A percentile compares a stretch with the other conserved stretches of the same genome.
Evolutionary conservation across 192 early-diverging fungal genomes (phyloP).

Genomic region (Coemansia sp.): DNA sequence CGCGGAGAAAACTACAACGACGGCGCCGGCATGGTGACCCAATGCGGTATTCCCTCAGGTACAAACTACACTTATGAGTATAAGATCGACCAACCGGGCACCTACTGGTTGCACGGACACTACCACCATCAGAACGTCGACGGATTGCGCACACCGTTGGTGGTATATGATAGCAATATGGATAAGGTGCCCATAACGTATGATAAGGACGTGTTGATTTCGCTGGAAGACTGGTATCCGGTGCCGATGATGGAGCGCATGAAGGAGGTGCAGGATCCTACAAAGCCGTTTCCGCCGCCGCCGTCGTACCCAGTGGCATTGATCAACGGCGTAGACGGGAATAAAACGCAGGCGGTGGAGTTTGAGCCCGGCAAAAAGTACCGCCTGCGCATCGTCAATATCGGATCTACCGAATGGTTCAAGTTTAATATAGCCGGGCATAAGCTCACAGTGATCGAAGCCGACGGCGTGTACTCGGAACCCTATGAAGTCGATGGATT

Average conservation of each 20-base stretch:
- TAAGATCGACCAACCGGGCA: slow-evolving; percentile 66
- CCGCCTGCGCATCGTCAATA: slow-evolving; percentile 77
- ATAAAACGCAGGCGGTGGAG: slow-evolving; percentile 46
- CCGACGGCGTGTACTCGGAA: slow-evolving; percentile 67
- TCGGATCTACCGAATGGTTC: slow-evolving; percentile 67
- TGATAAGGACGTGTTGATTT: slow-evolving; percentile 65
- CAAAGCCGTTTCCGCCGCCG: slow-evolving; percentile 58
- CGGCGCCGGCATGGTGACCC: slow-evolving; percentile 66
- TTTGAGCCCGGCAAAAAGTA: slow-evolving; percentile 77
- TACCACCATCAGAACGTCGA: slow-evolving; percentile 71
- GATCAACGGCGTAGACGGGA: slow-evolving; percentile 50
- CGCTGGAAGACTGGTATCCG: slow-evolving; percentile 73
- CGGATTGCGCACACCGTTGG: slow-evolving; percentile 69
- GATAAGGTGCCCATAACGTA: slow-evolving; percentile 52
- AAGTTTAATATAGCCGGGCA: slow-evolving; percentile 75
- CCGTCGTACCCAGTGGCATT: slow-evolving; percentile 55
- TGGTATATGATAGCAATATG: slow-evolving; percentile 59
- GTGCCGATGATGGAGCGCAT: slow-evolving; percentile 56
- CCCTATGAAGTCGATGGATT: slow-evolving; percentile 58
- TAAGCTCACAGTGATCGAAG: slow-evolving; percentile 75
- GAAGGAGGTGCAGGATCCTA: slow-evolving; percentile 51
- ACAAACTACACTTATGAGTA: slow-evolving; percentile 67
- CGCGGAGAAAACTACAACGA: slow-evolving; percentile 67
- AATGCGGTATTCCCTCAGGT: slow-evolving; percentile 74
- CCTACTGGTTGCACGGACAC: slow-evolving; percentile 83